A percentile compares a stretch with the other conserved stretches of the same genome.
These are phyloP conservation scores for Salix udensis DNA, from an alignment of 345 rosid genomes.

Conservation along the genomic window DNA sequence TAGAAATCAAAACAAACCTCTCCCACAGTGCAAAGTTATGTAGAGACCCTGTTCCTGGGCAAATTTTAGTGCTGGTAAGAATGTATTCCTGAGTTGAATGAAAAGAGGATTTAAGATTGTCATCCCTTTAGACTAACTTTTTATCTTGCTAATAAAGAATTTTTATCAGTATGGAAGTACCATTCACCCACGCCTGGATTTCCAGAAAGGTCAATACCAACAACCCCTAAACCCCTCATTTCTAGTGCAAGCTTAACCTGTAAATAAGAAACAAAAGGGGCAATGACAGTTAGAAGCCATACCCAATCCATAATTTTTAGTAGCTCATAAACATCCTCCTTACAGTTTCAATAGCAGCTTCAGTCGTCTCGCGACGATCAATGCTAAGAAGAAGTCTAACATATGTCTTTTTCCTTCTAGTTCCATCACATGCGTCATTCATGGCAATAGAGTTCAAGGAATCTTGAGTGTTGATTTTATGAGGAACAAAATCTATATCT, in stretches of 20 bases:
- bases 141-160: not conserved
- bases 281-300: slow-evolving; percentile 4
- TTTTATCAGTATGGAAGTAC: slow-evolving; percentile 29
- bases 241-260: slow-evolving; percentile 89
- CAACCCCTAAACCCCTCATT: slow-evolving; percentile 70
- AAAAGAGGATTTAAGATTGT: slow-evolving; percentile 10
- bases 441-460: slow-evolving; percentile 13
- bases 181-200: slow-evolving; percentile 87
- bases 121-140: not conserved
- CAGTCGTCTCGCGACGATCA: slow-evolving; percentile 87
- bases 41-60: slow-evolving; percentile 74
- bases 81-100: slow-evolving; percentile 54
- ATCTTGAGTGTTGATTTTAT: slow-evolving; percentile 15
- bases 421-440: slow-evolving; percentile 32
- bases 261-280: not conserved
- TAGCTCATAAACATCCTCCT: not conserved
- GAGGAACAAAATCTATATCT: slow-evolving; percentile 50
- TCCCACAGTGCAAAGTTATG: slow-evolving; percentile 94
- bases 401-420: slow-evolving; percentile 57
- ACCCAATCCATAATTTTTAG: slow-evolving; percentile 1
- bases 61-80: slow-evolving; percentile 71
- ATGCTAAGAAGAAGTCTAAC: slow-evolving; percentile 95
- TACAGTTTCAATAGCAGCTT: slow-evolving; percentile 92
- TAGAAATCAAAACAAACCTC: slow-evolving; percentile 53
- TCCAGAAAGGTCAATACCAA: slow-evolving; percentile 96